phyloP scores from a whole-genome alignment of 148 eudicot genomes.

The Diospyros kaki region DNA sequence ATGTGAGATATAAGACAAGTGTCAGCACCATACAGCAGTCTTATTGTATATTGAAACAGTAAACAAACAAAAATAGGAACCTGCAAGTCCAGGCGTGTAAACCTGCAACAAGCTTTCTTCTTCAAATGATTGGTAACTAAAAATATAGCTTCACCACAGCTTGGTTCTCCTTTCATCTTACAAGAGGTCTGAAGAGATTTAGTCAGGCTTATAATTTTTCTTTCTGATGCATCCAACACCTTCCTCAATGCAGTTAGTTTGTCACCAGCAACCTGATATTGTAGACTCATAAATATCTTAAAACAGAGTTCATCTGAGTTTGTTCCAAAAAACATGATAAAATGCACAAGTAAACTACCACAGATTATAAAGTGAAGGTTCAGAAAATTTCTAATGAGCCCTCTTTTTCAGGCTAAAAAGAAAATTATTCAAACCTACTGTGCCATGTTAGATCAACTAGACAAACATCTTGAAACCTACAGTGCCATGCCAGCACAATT shows the following conservation, averaged over 20 bases:
- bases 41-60: not conserved
- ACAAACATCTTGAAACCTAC: not conserved
- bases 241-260: constrained; percentile 39
- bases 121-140: constrained; percentile 41
- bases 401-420: not conserved
- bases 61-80: constrained; percentile 23
- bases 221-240: constrained; percentile 36
- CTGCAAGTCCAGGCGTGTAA: constrained; percentile 63
- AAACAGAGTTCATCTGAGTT: not conserved
- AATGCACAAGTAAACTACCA: not conserved
- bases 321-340: not conserved
- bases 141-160: constrained; percentile 30
- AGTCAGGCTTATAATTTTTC: constrained; percentile 34
- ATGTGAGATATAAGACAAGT: constrained; percentile 22
- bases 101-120: constrained; percentile 52
- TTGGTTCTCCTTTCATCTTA: constrained; percentile 40
- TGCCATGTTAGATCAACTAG: not conserved
- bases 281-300: not conserved
- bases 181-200: constrained; percentile 39
- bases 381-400: not conserved
- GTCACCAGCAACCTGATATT: constrained; percentile 41
- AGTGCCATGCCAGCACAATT: not conserved
- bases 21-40: constrained; percentile 23
- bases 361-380: not conserved
- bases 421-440: not conserved